Base-by-base conservation (phyloP, 768 basidiomycete species). In the Termitomyces sp. region DNA sequence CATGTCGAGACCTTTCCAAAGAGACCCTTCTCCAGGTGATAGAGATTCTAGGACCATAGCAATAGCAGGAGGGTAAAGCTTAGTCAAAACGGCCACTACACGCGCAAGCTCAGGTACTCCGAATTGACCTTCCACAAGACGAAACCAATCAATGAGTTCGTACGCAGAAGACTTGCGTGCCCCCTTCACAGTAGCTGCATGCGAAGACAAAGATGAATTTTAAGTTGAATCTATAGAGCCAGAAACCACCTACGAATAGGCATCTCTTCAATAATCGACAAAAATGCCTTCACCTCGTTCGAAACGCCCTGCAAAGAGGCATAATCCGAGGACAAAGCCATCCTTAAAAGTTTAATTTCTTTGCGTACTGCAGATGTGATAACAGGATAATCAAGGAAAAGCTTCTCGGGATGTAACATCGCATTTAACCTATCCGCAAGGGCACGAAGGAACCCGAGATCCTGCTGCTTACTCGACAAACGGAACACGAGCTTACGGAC, bases 71-170 rank as follows among this genome's bases (percentile, higher is more conserved):
- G 67, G 63, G 57, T 84, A 66, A 17, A 83, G 68, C 21, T 70
- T 71, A 12, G 66, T 60, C 28, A 88, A 59, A 0, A 76, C 66
- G 1, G 54, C 54, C 0, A 73, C 64, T 2, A 86, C 64, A 6
- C 77, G 76, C 21, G 59, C 63, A 19, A 85, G 63, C 46, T 84
- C 75, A 0, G 61, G 58, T 1, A 69, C 12, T 14, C 65, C 61
- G 4, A 81, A 61, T 1, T 68, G 62, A 27, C 67, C 63, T 14
- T 73, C 72, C 2, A 75, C 62, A 1, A 88, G 68, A 37, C 87
- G 81, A 32, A 86, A 56, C 79, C 80, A 83, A 60, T 88, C 86
- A n/a, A 89, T 72, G 0, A 89, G 70, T 50, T 83, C 81, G 43
- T 73, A 81, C 0, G 84, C 85, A 28, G 71, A 61, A 1, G 64